Percentiles rank a stretch among this genome's conserved stretches.
Conservation (phyloP, 2,329 filamentous ascomycete genomes). For the Endoconidiophora polonica region DNA sequence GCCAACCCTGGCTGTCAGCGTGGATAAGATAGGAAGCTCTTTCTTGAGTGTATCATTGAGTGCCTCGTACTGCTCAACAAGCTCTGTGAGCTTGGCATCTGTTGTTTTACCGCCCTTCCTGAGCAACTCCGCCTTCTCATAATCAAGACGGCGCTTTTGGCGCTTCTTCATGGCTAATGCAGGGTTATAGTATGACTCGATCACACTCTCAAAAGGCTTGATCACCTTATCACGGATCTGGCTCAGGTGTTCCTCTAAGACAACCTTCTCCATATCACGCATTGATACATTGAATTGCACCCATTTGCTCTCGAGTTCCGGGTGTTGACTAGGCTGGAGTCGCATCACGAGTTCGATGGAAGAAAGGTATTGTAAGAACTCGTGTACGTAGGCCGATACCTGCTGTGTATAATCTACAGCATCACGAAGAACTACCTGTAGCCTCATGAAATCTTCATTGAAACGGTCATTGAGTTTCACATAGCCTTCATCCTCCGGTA, state of each 20-base stretch:
- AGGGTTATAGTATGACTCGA: slow-evolving; percentile 67
- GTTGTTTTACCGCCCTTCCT: slow-evolving; percentile 69
- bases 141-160: slow-evolving; percentile 81
- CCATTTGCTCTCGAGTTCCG: slow-evolving; percentile 88
- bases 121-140: slow-evolving; percentile 62
- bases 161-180: slow-evolving; percentile 87
- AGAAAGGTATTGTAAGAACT: slow-evolving; percentile 63
- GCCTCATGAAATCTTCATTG: slow-evolving; percentile 75
- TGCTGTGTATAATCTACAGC: slow-evolving; percentile 87
- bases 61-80: slow-evolving; percentile 76
- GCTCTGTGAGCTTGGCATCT: slow-evolving; percentile 69
- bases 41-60: slow-evolving; percentile 88
- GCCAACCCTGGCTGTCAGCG: slow-evolving; percentile 65
- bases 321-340: slow-evolving; percentile 51
- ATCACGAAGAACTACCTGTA: slow-evolving; percentile 84
- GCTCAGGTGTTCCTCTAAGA: slow-evolving; percentile 68
- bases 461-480: slow-evolving; percentile 70
- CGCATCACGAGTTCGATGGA: slow-evolving; percentile 73
- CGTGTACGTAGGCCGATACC: slow-evolving; percentile 60
- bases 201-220: slow-evolving; percentile 62
- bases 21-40: slow-evolving; percentile 72
- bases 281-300: slow-evolving; percentile 77
- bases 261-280: slow-evolving; percentile 68
- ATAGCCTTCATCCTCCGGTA: slow-evolving; percentile 69
- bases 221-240: slow-evolving; percentile 70